Evolutionary conservation across 2,329 filamentous ascomycete species (phyloP).

Genomic region (Colletotrichum chlorophyti): DNA sequence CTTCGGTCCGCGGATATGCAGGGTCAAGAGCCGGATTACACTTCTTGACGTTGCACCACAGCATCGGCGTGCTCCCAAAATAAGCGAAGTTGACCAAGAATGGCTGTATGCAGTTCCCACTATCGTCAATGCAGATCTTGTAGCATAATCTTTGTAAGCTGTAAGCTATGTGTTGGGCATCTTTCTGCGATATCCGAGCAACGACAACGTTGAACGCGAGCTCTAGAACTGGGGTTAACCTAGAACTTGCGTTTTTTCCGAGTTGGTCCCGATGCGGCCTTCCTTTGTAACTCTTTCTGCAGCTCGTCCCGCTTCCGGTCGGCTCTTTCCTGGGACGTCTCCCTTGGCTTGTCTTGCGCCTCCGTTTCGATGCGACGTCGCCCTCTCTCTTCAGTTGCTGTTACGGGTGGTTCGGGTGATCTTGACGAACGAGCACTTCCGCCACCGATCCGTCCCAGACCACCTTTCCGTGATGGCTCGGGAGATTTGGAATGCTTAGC

Average conservation of each 20-base stretch:
- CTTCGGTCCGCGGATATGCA: no score
- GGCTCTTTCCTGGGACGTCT: slow-evolving; percentile 53
- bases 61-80: no score
- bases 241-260: slow-evolving; percentile 66
- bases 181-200: neutral
- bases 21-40: no score
- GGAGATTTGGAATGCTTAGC: slow-evolving; percentile 24
- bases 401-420: slow-evolving; percentile 2
- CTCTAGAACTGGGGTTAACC: slow-evolving; percentile 5
- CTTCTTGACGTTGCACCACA: no score
- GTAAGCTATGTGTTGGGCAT: no score
- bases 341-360: slow-evolving; percentile 41
- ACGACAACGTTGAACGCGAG: neutral
- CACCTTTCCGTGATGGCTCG: slow-evolving; percentile 24
- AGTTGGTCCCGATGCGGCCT: slow-evolving; percentile 54
- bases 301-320: slow-evolving; percentile 59
- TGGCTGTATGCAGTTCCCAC: no score
- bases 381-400: slow-evolving; percentile 1
- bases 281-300: slow-evolving; percentile 56
- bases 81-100: no score
- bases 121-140: no score
- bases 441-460: slow-evolving; percentile 46
- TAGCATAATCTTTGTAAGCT: no score
- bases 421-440: slow-evolving; percentile 1
- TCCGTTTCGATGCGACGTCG: slow-evolving; percentile 31